These are phyloP conservation scores for Myxozyma monticola DNA, from an alignment of 805 yeast genomes.

Conservation along the genomic window DNA sequence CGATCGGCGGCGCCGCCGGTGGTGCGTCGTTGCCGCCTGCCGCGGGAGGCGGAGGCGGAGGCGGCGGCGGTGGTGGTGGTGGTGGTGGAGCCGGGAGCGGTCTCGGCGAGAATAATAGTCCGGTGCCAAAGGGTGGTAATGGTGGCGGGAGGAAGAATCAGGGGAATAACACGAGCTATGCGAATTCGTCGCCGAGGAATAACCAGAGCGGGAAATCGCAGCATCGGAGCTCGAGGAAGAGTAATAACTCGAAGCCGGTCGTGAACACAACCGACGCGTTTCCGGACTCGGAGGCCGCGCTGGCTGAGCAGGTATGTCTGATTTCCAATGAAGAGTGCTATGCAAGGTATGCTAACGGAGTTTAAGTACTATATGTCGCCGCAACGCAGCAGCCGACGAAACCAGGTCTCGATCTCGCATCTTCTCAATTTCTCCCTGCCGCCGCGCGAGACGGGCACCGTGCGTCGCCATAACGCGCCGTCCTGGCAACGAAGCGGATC, in stretches of 20 bases:
- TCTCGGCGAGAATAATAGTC: neutral
- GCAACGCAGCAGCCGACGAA: conserved; percentile 23
- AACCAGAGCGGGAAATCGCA: conserved; percentile 15
- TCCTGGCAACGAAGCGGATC: conserved; percentile 21
- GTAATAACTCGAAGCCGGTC: conserved; percentile 20
- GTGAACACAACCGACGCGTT: conserved; percentile 14
- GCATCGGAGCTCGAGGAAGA: conserved; percentile 20
- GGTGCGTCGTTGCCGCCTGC: neutral
- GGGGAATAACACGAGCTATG: no score
- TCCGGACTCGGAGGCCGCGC: conserved; percentile 14
- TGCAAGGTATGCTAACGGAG: neutral
- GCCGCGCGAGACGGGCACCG: conserved; percentile 23
- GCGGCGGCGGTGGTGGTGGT: neutral
- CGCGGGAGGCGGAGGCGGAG: neutral
- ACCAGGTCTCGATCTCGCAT: conserved; percentile 28
- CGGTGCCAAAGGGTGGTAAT: neutral
- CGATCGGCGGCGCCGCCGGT: neutral
- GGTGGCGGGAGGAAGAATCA: conserved; percentile 1
- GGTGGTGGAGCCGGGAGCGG: neutral
- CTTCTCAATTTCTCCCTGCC: conserved; percentile 29
- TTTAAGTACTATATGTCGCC: conserved; percentile 9
- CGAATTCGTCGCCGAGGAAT: conserved; percentile 16
- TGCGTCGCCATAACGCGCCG: conserved; percentile 21
- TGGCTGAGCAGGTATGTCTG: conserved; percentile 20
- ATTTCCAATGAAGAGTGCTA: neutral